Base-by-base conservation (phyloP, 1,284 basidiomycete genomes). In the Trametes pubescens region DNA sequence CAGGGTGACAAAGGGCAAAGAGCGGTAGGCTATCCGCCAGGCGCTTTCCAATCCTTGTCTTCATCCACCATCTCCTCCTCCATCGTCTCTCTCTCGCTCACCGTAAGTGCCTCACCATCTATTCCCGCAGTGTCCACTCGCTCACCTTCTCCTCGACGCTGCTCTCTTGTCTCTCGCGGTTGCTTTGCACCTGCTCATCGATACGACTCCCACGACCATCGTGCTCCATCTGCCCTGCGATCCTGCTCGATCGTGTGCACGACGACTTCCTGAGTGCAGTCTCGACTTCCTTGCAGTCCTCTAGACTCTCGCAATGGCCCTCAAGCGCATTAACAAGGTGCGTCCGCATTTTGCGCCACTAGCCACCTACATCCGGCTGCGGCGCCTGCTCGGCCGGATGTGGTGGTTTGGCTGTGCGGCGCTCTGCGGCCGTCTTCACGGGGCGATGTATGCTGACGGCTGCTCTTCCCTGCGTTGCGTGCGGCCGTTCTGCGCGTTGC, bases 251-350 rank as follows among this genome's bases (percentile, higher is more conserved):
- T 72, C 68, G 64, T 58, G 61, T 65, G 49, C 63, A 62, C 53
- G 7, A 32, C 47, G 29, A 13, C 38, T 29, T 40, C 18, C 11
- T 40, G 46, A 53, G 26, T 44, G 3, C 55, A 71, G 70, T 69
- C 51, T 68, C 70, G 65, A 69, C 70, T 64, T 66, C 66, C 60
- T 61, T 62, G 62, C 74, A 73, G 71, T 74, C 71, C 71, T 72
- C 71, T 68, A 71, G 64, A 61, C 69, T 70, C 65, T 72, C 64
- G 68, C 71, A 71, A 98, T 97, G 96, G 95, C 96, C 76, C 86
- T 98, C 74, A 97, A 96, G 87, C 95, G 96, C 86, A 98, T 98
- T 85, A 97, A 96, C 92, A 98, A 97, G 92, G 96, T 95, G 68
- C 62, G 87, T 74, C 5, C 56, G 53, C 59, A 35, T 60, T 35